Conservation (phyloP, 441 rosid species). For the Pelargonium cotyledonis region DNA sequence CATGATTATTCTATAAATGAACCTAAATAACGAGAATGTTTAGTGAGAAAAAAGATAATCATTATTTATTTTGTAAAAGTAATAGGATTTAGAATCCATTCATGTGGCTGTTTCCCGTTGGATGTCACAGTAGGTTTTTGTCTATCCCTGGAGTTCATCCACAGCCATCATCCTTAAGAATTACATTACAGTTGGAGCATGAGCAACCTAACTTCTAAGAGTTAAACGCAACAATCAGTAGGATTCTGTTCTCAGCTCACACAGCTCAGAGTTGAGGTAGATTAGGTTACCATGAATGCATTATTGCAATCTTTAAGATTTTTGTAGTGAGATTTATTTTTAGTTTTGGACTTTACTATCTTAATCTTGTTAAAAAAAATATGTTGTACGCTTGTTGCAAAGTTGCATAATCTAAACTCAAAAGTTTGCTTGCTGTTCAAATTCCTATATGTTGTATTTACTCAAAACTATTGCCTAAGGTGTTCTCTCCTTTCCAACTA, state of each 20-base stretch:
- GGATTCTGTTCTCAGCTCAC: too few relatives aligned
- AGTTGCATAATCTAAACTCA: not conserved
- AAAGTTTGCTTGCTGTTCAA: slow-evolving; percentile 6
- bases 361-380: not conserved
- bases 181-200: too few relatives aligned
- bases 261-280: too few relatives aligned
- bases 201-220: too few relatives aligned
- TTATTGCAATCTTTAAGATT: not conserved
- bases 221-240: too few relatives aligned
- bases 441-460: slow-evolving; percentile 1
- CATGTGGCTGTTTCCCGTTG: too few relatives aligned
- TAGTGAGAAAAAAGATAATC: not conserved
- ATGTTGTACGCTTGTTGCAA: not conserved
- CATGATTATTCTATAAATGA: not conserved
- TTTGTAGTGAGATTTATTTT: not conserved
- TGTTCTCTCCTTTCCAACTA: slow-evolving; percentile 10
- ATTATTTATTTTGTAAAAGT: too few relatives aligned
- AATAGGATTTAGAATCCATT: not conserved
- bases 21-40: not conserved
- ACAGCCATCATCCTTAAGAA: too few relatives aligned
- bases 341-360: not conserved
- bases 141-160: too few relatives aligned
- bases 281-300: too few relatives aligned
- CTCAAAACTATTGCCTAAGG: slow-evolving; percentile 6
- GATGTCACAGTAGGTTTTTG: too few relatives aligned